Percentiles rank a stretch among this genome's conserved stretches.
phyloP scores from a whole-genome alignment of 163 green algal genomes.

The Trebouxiophyceae sp. region DNA sequence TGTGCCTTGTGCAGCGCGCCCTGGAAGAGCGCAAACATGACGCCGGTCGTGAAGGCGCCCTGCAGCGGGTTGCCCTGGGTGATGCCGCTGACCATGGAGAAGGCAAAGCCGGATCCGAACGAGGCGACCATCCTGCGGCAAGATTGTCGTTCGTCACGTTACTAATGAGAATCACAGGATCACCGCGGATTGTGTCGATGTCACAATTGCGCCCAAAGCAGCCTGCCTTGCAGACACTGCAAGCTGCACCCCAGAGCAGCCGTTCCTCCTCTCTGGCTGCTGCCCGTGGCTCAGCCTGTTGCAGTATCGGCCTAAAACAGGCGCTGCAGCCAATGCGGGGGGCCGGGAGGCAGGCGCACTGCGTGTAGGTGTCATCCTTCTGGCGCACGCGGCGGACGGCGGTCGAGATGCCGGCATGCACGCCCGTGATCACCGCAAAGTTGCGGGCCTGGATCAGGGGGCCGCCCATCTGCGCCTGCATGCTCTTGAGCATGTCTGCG shows the following conservation, averaged over 20 bases:
- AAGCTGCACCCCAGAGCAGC: too few species aligned
- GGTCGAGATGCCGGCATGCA: constrained; percentile 71
- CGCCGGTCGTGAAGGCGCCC: constrained; percentile 68
- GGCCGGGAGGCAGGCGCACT: constrained; percentile 38
- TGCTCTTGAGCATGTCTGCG: constrained; percentile 21
- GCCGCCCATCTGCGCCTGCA: constrained; percentile 41
- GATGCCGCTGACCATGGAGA: constrained; percentile 70
- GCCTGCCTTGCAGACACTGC: too few species aligned
- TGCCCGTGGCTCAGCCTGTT: neutral
- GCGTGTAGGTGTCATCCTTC: constrained; percentile 79
- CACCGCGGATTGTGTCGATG: too few species aligned
- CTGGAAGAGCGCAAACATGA: constrained; percentile 83
- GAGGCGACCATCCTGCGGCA: constrained; percentile 62
- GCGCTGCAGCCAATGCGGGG: neutral
- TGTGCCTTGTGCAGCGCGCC: constrained; percentile 82
- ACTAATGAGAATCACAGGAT: too few species aligned
- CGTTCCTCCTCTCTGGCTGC: neutral
- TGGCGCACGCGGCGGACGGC: constrained; percentile 70
- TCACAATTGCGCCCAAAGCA: too few species aligned
- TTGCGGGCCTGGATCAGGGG: constrained; percentile 77
- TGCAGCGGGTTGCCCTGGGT: constrained; percentile 45
- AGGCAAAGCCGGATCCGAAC: constrained; percentile 74
- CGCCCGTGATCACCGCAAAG: constrained; percentile 89
- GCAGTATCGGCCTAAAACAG: too few species aligned
- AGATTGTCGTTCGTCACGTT: neutral